phyloP scores from a whole-genome alignment of 805 yeast species.

The Zygosaccharomyces kombuchaensis region DNA sequence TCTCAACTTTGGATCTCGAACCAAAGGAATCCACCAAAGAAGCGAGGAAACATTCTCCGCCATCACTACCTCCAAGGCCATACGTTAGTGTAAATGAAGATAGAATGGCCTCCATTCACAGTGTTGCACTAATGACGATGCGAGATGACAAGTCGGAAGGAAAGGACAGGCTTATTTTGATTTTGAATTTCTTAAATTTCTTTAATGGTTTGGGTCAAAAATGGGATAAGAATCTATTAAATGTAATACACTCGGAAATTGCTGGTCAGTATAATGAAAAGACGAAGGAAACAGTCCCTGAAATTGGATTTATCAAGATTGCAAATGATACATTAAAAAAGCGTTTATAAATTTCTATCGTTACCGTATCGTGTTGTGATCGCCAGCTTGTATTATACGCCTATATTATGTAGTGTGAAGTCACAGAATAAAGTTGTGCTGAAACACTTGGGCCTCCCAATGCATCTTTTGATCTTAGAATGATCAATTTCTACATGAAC shows the following conservation, averaged over 20 bases:
- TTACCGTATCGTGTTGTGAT: not conserved
- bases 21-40: not conserved
- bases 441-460: no score
- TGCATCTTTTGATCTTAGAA: no score
- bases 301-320: constrained; percentile 27
- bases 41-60: constrained; percentile 9
- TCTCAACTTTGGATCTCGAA: constrained; percentile 7
- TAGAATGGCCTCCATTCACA: constrained; percentile 40
- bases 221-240: constrained; percentile 33
- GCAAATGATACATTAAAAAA: constrained; percentile 25
- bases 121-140: constrained; percentile 16
- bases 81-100: constrained; percentile 42
- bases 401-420: not conserved
- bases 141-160: constrained; percentile 23
- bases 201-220: constrained; percentile 36
- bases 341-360: constrained; percentile 2
- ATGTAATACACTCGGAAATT: constrained; percentile 32
- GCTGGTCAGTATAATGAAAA: constrained; percentile 24
- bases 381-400: not conserved
- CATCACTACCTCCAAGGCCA: constrained; percentile 18
- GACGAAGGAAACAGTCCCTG: constrained; percentile 19
- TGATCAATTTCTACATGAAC: no score
- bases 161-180: constrained; percentile 17
- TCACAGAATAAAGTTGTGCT: no score
- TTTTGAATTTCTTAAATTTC: constrained; percentile 57